Base-by-base conservation (phyloP, 352 stramenopile species). In the Globisporangium iwayamae region DNA sequence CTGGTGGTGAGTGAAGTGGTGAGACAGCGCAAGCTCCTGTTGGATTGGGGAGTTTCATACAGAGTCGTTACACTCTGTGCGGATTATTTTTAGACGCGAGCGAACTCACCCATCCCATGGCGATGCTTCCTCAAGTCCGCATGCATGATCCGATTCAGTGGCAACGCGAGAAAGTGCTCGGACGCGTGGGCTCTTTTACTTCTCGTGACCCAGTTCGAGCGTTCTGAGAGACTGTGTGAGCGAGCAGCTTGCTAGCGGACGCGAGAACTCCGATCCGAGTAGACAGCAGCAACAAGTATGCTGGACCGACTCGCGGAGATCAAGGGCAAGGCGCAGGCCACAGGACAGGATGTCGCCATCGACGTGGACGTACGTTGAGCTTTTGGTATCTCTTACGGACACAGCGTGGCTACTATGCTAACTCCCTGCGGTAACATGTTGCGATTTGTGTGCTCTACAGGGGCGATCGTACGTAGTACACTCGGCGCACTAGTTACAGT, bases 271-370 rank as follows among this genome's bases (percentile, higher is more conserved):
- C 11, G 32, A 36, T 36, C 32, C 10, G 38, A 43, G 38, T 18
- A n/a, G 39, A n/a, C 13, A 13, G 14, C 39, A 55, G 48, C 22
- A 56, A 28, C 11, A 20, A 54, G 54, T 10, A 91, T 91, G 83
- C 66, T 90, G 52, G 83, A 92, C 62, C 81, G 81, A 48, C 69
- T 92, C 6, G 81, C 81, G 41, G 83, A 92, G 70, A 79, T 93
- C 70, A 89, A 87, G 63, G 79, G 79, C 70, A 80, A 75, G 51
- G 58, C 72, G 8, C 53, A 69, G 5, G 54, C 69, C 32, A 36
- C 32, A 36, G 41, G 61, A 25, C 62, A 76, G 48, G 57, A 73
- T 20, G 78, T 92, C 25, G 76, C 79, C 11, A 83, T 94, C 54
- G 73, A 92, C 66, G 67, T 94, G 39, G 70, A 90, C 34, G 84